Percentiles rank a stretch among this genome's conserved stretches.
Conservation (phyloP, 2,329 filamentous ascomycete genomes). For the Penicillium sp. region DNA sequence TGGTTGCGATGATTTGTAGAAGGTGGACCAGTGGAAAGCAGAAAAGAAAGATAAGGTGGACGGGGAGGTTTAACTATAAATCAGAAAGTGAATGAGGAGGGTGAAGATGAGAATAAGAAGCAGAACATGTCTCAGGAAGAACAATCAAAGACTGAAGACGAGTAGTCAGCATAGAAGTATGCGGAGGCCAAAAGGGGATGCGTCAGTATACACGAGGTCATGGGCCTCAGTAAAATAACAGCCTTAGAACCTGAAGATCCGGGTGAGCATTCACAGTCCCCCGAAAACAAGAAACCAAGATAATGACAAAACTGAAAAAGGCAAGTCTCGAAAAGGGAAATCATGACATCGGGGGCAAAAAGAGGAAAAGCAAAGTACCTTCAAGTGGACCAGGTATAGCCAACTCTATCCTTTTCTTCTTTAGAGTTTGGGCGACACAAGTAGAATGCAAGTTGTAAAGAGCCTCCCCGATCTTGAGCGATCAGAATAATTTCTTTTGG, state of each 20-base stretch:
- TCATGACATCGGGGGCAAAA: conserved; percentile 7
- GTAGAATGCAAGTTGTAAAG: conserved; percentile 5
- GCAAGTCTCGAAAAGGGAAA: conserved; percentile 1
- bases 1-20: background rate
- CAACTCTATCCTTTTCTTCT: background rate
- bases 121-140: conserved; percentile 8
- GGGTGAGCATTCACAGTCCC: conserved; percentile 11
- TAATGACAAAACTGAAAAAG: conserved; percentile 7
- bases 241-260: conserved; percentile 12
- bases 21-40: background rate
- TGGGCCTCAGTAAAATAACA: background rate
- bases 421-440: background rate
- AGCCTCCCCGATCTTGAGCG: conserved; percentile 2
- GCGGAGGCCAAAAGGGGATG: conserved; percentile 10
- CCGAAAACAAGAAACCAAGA: conserved; percentile 3
- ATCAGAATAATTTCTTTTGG: conserved; percentile 15
- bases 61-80: background rate
- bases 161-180: conserved; percentile 7
- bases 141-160: background rate
- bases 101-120: conserved; percentile 6
- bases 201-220: conserved; percentile 14
- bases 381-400: conserved; percentile 17
- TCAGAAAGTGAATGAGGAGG: conserved; percentile 1
- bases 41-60: background rate
- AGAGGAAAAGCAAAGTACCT: conserved; percentile 20